A percentile compares a stretch with the other conserved stretches of the same genome.
Conservation (phyloP, 768 basidiomycete genomes). For the Phylloporus sp. region DNA sequence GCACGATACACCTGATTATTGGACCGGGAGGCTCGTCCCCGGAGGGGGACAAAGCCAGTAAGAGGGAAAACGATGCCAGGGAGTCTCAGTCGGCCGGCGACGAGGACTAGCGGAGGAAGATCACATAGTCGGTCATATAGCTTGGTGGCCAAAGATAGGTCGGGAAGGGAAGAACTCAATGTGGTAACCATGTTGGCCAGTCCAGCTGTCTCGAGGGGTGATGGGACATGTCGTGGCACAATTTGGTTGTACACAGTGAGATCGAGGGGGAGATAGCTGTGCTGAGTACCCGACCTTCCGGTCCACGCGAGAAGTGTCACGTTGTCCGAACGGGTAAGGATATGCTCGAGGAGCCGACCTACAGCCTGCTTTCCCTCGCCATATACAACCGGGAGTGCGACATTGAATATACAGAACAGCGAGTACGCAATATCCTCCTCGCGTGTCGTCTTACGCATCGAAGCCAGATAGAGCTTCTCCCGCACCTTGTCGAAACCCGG, state of each 20-base stretch:
- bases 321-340: too few species aligned
- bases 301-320: too few species aligned
- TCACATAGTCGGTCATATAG: neutral
- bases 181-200: neutral
- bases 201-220: neutral
- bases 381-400: too few species aligned
- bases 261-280: slow-evolving; percentile 6
- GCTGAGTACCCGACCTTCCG: neutral
- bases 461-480: slow-evolving; percentile 17
- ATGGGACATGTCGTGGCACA: neutral
- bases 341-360: too few species aligned
- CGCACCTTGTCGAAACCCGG: slow-evolving; percentile 12
- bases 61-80: slow-evolving; percentile 3
- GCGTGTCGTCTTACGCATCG: slow-evolving; percentile 3
- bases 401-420: slow-evolving; percentile 11
- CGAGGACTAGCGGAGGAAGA: neutral
- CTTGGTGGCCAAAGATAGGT: neutral
- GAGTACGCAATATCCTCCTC: slow-evolving; percentile 18
- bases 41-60: neutral
- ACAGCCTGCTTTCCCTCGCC: too few species aligned
- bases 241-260: slow-evolving; percentile 1
- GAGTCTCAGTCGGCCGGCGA: neutral
- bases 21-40: too few species aligned
- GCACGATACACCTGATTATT: neutral
- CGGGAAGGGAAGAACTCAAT: slow-evolving; percentile 22